Evolutionary conservation across 768 basidiomycete species (phyloP), one percentile per base, ranked within the genome.

Genomic region (Podaxis sp.): DNA sequence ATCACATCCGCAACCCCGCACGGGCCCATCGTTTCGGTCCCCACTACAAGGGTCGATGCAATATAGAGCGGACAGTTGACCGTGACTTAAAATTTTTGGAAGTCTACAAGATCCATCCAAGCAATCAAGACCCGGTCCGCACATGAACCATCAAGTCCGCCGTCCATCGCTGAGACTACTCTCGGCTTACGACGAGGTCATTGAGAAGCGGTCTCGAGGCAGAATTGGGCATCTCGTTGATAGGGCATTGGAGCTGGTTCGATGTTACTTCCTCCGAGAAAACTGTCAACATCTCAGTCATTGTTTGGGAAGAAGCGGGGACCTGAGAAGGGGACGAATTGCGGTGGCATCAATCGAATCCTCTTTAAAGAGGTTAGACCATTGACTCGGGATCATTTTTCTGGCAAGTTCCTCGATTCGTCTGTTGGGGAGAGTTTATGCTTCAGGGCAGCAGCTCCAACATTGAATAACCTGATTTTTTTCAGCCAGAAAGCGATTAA

Each of bases 401-500:
- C 22, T 38, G 58, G 58, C 38, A 52, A 60, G 58, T 53, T 40
- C 22, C 58, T 26, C 37, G 20, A 38, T 38, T 26, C 52, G 50
- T 60, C 58, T 24, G 26, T 51, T 51, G 49, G 58, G 30, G 24
- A 30, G 24, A 24, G 37, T 52, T 60, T 53, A 52, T 46, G 38
- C 58, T 52, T 60, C 58, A 60, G 58, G 58, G 58, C 40, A 37
- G 24, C 36, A 60, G 58, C 58, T 60, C 58, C 58, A 60, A 60
- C 38, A 60, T 28, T 60, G 50, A 60, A 52, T 52, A 40, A 26
- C 2, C 36, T 49, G 46, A 28, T 51, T 52, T 56, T 41, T 56
- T 56, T 40, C 37, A 24, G 30, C 54, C 54, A 56, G 38, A 56
- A 41, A 56, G 54, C 58, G 50, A 60, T 51, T 60, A 33, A 52